Evolutionary conservation across 2,329 filamentous ascomycete genomes (phyloP).

Genomic region (Aspergillus sp.): DNA sequence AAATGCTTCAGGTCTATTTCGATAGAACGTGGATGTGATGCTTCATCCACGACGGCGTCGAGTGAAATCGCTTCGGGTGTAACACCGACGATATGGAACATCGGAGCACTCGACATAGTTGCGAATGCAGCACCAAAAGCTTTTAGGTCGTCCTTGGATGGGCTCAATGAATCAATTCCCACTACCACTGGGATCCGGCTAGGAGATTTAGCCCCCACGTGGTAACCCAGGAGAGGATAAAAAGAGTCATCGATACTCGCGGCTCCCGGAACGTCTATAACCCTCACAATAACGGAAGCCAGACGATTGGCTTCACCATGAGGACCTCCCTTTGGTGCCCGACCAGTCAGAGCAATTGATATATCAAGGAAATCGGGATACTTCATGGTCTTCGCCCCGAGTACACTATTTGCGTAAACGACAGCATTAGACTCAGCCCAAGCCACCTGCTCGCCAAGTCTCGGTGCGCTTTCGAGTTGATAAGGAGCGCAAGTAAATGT

Average conservation of each 20-base stretch:
- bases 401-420: slow-evolving; percentile 42
- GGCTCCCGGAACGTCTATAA: neutral
- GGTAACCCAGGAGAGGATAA: slow-evolving; percentile 36
- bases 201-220: slow-evolving; percentile 24
- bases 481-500: slow-evolving; percentile 44
- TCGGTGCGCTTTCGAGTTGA: slow-evolving; percentile 29
- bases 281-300: slow-evolving; percentile 4
- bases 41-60: slow-evolving; percentile 3
- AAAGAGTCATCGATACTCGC: slow-evolving; percentile 27
- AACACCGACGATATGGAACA: slow-evolving; percentile 40
- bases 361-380: slow-evolving; percentile 43
- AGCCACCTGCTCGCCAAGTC: slow-evolving; percentile 34
- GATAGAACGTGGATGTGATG: neutral
- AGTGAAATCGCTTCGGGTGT: slow-evolving; percentile 31
- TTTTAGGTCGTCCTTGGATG: slow-evolving; percentile 31
- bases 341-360: slow-evolving; percentile 39
- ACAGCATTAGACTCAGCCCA: slow-evolving; percentile 45
- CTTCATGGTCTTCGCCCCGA: slow-evolving; percentile 41
- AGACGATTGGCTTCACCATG: slow-evolving; percentile 20
- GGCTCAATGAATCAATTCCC: slow-evolving; percentile 23
- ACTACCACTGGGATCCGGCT: slow-evolving; percentile 30
- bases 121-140: slow-evolving; percentile 43
- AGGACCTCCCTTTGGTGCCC: slow-evolving; percentile 22
- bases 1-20: slow-evolving; percentile 5
- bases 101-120: slow-evolving; percentile 36